Evolutionary conservation across 2,329 filamentous ascomycete genomes (phyloP), one percentile per base, ranked within the genome.

Genomic region (Fusarium coicis): DNA sequence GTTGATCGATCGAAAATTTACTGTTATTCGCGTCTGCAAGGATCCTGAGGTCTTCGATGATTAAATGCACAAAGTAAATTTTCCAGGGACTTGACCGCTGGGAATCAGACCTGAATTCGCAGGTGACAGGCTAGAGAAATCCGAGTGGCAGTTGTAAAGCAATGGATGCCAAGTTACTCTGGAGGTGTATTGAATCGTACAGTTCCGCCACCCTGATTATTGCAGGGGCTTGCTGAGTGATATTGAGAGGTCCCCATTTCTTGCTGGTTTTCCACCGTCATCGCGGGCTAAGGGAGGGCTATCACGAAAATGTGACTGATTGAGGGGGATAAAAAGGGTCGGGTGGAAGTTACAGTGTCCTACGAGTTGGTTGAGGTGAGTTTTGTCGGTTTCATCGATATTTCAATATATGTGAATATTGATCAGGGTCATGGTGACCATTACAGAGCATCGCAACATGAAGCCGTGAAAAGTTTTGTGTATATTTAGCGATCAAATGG

Each of bases 191-290:
- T 39, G 43, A 64, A 58, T 44, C 65, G 67, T 49, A 74, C 62
- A 68, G 52, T 72, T 72, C 71, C 71, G 71, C 71, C 68, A 74
- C 71, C 59, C 39, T 59, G 49, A 67, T 58, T 60, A 44, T 52
- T 58, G 23, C 66, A 73, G 70, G 70, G 70, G 62, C 70, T 67
- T 43, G 43, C 26, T 61, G 65, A 61, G 53, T 61, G 46, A 61
- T 47, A 68, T 42, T 53, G 62, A 52, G 44, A 34, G 58, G 36
- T 49, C 50, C 69, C 69, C 59, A 36, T 68, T 60, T 72, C 53
- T 65, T 53, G 64, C 68, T 72, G 64, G 42, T 72, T 70, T 68
- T 64, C 44, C 60, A 30, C 66, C 54, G 34, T 67, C 66, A 71
- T 62, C 56, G 46, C 55, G 42, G 52, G 61, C 64, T 55, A 70